Percentiles rank a stretch among this genome's conserved stretches.
Evolutionary conservation across 768 basidiomycete species (phyloP).

Genomic region (Trametes gibbosa): DNA sequence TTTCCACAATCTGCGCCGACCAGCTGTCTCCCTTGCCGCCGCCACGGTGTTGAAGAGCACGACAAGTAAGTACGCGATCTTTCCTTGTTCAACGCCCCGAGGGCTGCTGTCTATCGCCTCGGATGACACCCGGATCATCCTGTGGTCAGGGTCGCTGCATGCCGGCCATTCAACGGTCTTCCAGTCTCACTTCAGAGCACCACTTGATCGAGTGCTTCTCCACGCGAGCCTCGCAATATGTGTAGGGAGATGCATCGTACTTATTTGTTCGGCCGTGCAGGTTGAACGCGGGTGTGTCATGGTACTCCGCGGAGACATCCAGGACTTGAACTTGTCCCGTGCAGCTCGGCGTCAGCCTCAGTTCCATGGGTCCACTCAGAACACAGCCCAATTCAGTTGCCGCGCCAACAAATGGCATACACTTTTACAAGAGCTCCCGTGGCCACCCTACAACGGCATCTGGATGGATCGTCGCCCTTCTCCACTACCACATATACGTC

Average conservation of each 20-base stretch:
- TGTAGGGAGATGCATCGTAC: background rate
- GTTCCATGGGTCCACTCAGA: too few species aligned
- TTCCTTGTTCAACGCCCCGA: background rate
- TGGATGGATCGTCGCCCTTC: too few species aligned
- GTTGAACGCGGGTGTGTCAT: too few species aligned
- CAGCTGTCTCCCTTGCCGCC: background rate
- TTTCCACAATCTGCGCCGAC: background rate
- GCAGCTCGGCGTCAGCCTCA: too few species aligned
- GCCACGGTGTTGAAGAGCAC: background rate
- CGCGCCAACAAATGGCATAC: too few species aligned
- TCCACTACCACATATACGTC: too few species aligned
- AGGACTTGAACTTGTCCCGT: too few species aligned
- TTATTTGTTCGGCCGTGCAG: background rate
- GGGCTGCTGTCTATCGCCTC: background rate
- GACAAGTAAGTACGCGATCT: background rate
- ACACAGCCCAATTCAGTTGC: too few species aligned
- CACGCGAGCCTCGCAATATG: background rate
- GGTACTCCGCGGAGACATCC: background rate
- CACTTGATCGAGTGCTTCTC: background rate
- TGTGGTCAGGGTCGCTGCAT: too few species aligned
- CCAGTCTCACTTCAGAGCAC: background rate
- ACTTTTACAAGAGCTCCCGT: too few species aligned
- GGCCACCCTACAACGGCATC: too few species aligned
- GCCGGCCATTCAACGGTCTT: background rate
- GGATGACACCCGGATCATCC: background rate